phyloP scores from a whole-genome alignment of 2,329 filamentous ascomycete genomes.

The Neoscytalidium dimidiatum region DNA sequence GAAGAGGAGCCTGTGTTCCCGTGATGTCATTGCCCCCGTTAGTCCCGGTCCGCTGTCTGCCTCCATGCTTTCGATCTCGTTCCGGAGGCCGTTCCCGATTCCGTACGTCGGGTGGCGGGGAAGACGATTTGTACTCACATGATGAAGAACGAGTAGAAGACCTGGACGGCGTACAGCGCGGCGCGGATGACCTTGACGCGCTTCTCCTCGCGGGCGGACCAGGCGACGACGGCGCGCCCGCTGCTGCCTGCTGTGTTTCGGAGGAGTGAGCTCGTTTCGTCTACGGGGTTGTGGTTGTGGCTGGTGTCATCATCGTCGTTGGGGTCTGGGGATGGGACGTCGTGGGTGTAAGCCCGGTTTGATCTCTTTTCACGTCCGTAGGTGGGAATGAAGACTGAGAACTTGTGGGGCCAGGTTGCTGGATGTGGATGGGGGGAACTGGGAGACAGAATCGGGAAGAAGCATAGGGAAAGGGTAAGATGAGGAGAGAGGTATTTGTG shows the following conservation, averaged over 20 bases:
- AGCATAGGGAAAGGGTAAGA: background rate
- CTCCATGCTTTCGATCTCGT: too few species aligned
- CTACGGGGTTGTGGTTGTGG: conserved; percentile 18
- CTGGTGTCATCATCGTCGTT: conserved; percentile 26
- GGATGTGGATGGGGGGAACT: background rate
- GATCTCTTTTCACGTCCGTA: background rate
- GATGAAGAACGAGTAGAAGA: conserved; percentile 99
- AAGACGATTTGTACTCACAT: too few species aligned
- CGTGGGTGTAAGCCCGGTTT: background rate
- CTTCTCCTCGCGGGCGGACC: conserved; percentile 52
- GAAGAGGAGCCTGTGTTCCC: conserved; percentile 77
- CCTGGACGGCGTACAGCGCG: conserved; percentile 83
- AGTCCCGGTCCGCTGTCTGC: background rate
- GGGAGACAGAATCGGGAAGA: background rate
- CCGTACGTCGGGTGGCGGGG: too few species aligned
- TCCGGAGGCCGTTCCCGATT: too few species aligned
- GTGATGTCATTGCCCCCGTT: conserved; percentile 19
- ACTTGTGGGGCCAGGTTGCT: background rate
- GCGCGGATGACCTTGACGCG: conserved; percentile 78
- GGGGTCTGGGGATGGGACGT: conserved; percentile 3
- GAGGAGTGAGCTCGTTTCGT: conserved; percentile 68
- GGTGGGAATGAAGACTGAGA: background rate
- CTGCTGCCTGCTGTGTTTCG: conserved; percentile 59
- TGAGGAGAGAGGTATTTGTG: background rate
- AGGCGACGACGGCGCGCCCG: conserved; percentile 20